These are phyloP conservation scores for Fusarium paranaense DNA, from an alignment of 2,329 filamentous ascomycete species.

Conservation along the genomic window DNA sequence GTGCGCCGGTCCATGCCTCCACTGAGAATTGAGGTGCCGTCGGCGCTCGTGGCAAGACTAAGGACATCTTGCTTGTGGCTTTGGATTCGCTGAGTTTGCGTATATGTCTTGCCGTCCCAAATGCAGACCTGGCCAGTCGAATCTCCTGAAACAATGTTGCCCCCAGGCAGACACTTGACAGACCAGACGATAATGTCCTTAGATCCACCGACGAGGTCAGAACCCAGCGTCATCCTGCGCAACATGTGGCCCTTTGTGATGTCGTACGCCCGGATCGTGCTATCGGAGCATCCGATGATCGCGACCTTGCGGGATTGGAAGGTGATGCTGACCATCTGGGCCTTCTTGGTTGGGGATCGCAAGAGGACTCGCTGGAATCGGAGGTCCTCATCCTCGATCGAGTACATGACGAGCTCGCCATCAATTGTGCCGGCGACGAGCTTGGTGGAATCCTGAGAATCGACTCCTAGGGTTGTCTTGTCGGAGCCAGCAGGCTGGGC, in stretches of 20 bases:
- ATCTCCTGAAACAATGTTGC: slow-evolving; percentile 93
- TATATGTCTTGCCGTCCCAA: slow-evolving; percentile 94
- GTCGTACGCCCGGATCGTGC: slow-evolving; percentile 92
- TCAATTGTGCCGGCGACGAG: slow-evolving; percentile 91
- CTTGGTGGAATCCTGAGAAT: slow-evolving; percentile 62
- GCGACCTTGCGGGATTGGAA: slow-evolving; percentile 88
- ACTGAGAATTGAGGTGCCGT: slow-evolving; percentile 86
- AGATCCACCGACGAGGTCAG: slow-evolving; percentile 78
- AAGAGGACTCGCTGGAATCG: slow-evolving; percentile 82
- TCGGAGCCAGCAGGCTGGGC: slow-evolving; percentile 74
- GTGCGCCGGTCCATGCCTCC: slow-evolving; percentile 93
- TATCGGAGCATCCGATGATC: slow-evolving; percentile 95
- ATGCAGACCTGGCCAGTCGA: slow-evolving; percentile 94
- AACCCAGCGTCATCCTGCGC: slow-evolving; percentile 86
- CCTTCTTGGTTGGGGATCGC: slow-evolving; percentile 83
- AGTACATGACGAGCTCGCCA: slow-evolving; percentile 87
- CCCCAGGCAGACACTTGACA: slow-evolving; percentile 86
- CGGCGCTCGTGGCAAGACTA: slow-evolving; percentile 83
- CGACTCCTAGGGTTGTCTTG: slow-evolving; percentile 34
- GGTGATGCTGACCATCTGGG: slow-evolving; percentile 88
- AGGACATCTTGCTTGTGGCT: slow-evolving; percentile 91
- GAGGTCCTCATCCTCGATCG: slow-evolving; percentile 85
- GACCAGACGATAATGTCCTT: slow-evolving; percentile 94
- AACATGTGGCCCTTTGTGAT: slow-evolving; percentile 81
- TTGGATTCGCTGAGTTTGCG: slow-evolving; percentile 85